phyloP scores from a whole-genome alignment of 495 filamentous ascomycete species.

The Sphaerosporella brunnea region DNA sequence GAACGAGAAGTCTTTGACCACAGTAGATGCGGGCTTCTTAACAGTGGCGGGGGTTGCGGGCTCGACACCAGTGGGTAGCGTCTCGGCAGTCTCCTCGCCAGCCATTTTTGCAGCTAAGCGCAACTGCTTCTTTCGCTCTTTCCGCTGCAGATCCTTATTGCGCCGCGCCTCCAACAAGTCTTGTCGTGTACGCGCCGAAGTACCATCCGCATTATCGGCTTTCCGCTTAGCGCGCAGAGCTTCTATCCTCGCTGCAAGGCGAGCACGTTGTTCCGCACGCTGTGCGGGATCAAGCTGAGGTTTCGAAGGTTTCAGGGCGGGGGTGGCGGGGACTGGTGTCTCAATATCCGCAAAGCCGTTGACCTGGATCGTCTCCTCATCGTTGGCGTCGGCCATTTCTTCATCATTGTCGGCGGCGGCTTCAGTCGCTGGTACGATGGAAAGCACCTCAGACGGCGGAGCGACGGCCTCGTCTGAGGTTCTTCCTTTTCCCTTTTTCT shows the following conservation, averaged over 20 bases:
- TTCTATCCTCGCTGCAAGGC: conserved; percentile 63
- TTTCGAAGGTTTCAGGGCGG: conserved; percentile 50
- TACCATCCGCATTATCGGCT: conserved; percentile 61
- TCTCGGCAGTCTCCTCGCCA: conserved; percentile 35
- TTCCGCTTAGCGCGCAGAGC: conserved; percentile 64
- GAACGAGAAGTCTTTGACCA: conserved; percentile 61
- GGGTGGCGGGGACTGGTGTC: conserved; percentile 16
- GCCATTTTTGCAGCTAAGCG: conserved; percentile 34
- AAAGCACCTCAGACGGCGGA: conserved; percentile 26
- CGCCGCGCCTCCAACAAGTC: conserved; percentile 79
- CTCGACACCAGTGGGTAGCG: conserved; percentile 29
- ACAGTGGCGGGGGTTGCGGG: conserved; percentile 23
- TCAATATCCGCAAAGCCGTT: conserved; percentile 27
- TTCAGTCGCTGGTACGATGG: conserved; percentile 18
- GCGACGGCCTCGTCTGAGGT: conserved; percentile 24
- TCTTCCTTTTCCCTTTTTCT: conserved; percentile 14
- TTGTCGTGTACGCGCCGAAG: conserved; percentile 54
- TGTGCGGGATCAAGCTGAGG: conserved; percentile 48
- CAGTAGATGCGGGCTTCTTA: no score
- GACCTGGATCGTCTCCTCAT: conserved; percentile 4
- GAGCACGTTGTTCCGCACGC: conserved; percentile 43
- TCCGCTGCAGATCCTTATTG: conserved; percentile 68
- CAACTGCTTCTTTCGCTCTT: conserved; percentile 63
- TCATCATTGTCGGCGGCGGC: background rate
- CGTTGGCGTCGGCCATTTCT: conserved; percentile 10